Conservation (phyloP, 2,329 filamentous ascomycete species). For the Acephala macrosclerotiorum region DNA sequence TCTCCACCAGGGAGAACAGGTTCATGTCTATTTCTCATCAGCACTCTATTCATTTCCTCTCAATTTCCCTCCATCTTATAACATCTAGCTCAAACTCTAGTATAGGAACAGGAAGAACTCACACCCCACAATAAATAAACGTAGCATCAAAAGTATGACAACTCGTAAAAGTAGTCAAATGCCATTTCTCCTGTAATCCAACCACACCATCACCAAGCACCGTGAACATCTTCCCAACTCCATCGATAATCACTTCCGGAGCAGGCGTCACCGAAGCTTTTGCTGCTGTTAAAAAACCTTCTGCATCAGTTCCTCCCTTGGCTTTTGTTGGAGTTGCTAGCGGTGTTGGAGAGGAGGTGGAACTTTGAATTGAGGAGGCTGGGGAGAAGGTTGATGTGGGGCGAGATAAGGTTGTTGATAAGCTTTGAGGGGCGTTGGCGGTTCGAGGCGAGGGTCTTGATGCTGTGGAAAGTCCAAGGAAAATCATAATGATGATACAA, state of each 20-base stretch:
- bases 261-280: background rate
- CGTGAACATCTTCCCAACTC: background rate
- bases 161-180: conserved; percentile 42
- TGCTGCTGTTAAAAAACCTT: background rate
- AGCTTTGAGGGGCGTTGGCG: background rate
- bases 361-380: background rate
- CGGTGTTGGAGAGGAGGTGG: background rate
- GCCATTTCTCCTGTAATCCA: conserved; percentile 38
- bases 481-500: background rate
- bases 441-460: conserved; percentile 3
- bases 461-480: background rate
- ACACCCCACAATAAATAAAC: conserved; percentile 36
- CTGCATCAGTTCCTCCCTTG: background rate
- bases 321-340: background rate
- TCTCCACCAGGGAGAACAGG: conserved; percentile 39
- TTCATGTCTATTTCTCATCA: conserved; percentile 35
- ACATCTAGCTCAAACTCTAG: no score
- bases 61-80: background rate
- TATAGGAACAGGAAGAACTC: conserved; percentile 11
- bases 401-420: background rate
- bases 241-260: background rate
- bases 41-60: background rate
- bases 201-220: background rate
- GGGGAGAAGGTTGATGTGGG: background rate
- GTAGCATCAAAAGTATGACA: conserved; percentile 34